Base-by-base conservation (phyloP, 2,329 filamentous ascomycete genomes). In the Dendrostoma leiphaemia region DNA sequence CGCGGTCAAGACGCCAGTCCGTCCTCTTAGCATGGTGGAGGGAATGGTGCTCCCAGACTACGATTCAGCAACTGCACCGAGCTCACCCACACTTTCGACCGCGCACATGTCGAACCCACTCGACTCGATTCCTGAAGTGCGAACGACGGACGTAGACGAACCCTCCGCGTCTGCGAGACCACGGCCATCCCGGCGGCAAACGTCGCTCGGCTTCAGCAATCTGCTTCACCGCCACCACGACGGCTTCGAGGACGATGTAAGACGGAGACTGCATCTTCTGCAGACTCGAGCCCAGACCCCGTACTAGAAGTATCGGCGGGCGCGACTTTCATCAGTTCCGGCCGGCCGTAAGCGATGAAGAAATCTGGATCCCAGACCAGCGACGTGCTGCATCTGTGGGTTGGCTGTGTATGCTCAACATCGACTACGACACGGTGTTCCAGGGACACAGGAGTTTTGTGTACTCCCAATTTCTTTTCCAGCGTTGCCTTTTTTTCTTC, bases 1-100 rank as follows among this genome's bases (percentile, higher is more conserved):
- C 1, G 89, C 89, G 0, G 82, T 91, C 24, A 83, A 82, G 59
- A 82, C 85, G 0, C 82, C 84, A 5, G 80, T 83, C 15, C 77
- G 81, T 48, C 76, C 78, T 31, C 75, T 75, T 13, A 77, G 73
- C 46, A 76, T 75, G 40, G 69, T 76, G 6, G 76, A 77, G 21
- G 75, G 76, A 29, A 68, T 73, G 5, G 69, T 69, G 12, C 76
- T 90, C 6, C 88, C 88, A 0, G 84, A 89, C 64, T 91, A 91
- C 64, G 72, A 79, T 53, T 80, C 85, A 2, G 85, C 82, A 1
- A 82, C 77, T 61, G 75, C 75, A 26, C 81, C 83, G 6, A 67
- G 68, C 19, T 78, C 79, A 12, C 76, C 79, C 2, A 73, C 73
- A 1, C 69, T 69, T 19, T 64, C 61, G 4, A 71, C 75, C 60